These are phyloP conservation scores for Diaporthe batatas DNA, from an alignment of 2,329 filamentous ascomycete species.

Conservation along the genomic window DNA sequence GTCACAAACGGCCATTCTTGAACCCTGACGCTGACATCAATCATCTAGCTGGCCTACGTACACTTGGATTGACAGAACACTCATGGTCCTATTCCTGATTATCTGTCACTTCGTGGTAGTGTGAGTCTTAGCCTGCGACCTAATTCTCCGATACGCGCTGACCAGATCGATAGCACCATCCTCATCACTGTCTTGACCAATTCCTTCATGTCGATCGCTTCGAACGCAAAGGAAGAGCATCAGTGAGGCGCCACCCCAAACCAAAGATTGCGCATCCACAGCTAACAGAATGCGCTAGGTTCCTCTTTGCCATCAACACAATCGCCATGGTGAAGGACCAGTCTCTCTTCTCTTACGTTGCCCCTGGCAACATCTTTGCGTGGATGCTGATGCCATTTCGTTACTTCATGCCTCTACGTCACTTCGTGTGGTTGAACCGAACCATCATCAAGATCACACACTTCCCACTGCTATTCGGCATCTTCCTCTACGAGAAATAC, in stretches of 20 bases:
- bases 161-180: constrained; percentile 72
- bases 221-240: constrained; percentile 93
- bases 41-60: constrained; percentile 75
- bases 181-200: constrained; percentile 96
- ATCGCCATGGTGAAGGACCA: constrained; percentile 99
- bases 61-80: constrained; percentile 80
- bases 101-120: constrained; percentile 96
- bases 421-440: constrained; percentile 89
- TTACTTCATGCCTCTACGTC: constrained; percentile 82
- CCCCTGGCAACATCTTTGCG: constrained; percentile 90
- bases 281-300: constrained; percentile 57
- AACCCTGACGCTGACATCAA: constrained; percentile 5
- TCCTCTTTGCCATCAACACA: constrained; percentile 95
- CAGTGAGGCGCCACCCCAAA: constrained; percentile 59
- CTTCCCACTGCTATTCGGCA: constrained; percentile 86
- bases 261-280: background rate
- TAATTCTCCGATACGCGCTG: background rate
- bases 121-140: constrained; percentile 54
- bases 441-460: constrained; percentile 92
- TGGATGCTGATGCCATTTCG: constrained; percentile 89
- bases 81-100: constrained; percentile 87
- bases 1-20: background rate
- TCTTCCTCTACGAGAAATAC: constrained; percentile 88
- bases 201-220: constrained; percentile 94
- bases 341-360: constrained; percentile 92